Evolutionary conservation across 805 yeast genomes (phyloP), one percentile per base, ranked within the genome.

Genomic region (Candida yuanshanica): DNA sequence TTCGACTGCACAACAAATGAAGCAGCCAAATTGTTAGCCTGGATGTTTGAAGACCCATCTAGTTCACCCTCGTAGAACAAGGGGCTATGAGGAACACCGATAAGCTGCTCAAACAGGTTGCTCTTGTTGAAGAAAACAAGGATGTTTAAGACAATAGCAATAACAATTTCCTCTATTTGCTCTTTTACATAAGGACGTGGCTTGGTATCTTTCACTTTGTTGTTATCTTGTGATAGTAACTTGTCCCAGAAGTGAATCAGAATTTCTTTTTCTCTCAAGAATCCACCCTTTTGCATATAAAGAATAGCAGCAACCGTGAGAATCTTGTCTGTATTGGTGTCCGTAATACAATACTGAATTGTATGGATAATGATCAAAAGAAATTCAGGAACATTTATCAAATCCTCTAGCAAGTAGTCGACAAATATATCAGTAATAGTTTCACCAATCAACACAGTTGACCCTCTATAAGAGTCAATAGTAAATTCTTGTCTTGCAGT

Each of bases 231-330:
- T 1, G 34, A 16, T 0, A 34, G 43, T 27, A 65, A 42, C 25
- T 56, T 33, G 17, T 48, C 47, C 43, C 62, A 51, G 45, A 57
- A 60, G 47, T 55, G 47, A 46, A 56, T 10, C 45, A 57, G 24
- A 34, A 51, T 32, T 4, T 62, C 57, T 32, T 59, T 60, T 35
- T 70, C 52, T 5, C 47, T 50, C 3, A 59, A 51, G 41, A 70
- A 70, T 4, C 80, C 79, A 8, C 72, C 75, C 33, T 63, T 54
- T 50, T 79, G 81, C 42, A 79, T 62, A 35, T 80, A 68, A n/a
- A 72, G 55, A 20, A 79, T 65, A 2, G 63, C 65, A 23, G 65
- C 66, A n/a, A 66, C 42, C 2, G 69, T 64, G 33, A 65, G 59
- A 5, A 64, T 33, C 25, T 53, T 58, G 29, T 58, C 68, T 13